Evolutionary conservation across 1,284 basidiomycete species (phyloP), one percentile per base, ranked within the genome.

Genomic region (Cutaneotrichosporon cyanovorans): DNA sequence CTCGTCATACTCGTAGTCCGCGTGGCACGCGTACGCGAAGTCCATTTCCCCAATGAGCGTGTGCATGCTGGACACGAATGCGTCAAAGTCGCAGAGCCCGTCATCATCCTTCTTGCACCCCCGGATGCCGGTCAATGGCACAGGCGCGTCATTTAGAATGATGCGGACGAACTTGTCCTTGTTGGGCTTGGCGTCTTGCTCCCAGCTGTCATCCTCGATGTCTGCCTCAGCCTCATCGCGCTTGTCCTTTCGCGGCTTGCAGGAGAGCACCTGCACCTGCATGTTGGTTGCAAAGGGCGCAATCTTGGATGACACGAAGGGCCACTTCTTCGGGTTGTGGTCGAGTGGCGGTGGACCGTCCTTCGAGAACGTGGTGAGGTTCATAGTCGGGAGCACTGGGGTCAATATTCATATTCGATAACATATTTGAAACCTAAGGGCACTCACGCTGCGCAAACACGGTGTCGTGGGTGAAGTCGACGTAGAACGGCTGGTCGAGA

Each of bases 261-360:
- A 84, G 3, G 76, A 74, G 18, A 83, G 65, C 5, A 84, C 77
- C 60, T 84, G 82, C 4, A 78, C 77, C 37, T 82, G 77, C 20
- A 83, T 69, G 62, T 75, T 75, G 39, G 72, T 71, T 0, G 75
- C 80, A 60, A 84, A 83, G 0, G 82, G 69, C 40, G 58, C 60
- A 46, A 69, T 62, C 66, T 69, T 67, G 20, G 69, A 68, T 0
- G 69, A 56, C 18, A 65, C 55, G 51, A 70, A 72, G 1, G 66
- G 63, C 53, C 77, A 76, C 45, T 79, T 65, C 36, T 73, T 66
- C 0, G 80, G 80, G 25, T 89, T 87, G 61, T 83, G 83, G 46
- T 81, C 80, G 9, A 78, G 76, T 0, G 87, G 85, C 2, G 87
- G 74, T 0, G 84, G 80, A 0, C 85, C 87, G 25, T 69, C 67